Conservation (phyloP, 2,329 filamentous ascomycete genomes). For the Exserohilum turcica region DNA sequence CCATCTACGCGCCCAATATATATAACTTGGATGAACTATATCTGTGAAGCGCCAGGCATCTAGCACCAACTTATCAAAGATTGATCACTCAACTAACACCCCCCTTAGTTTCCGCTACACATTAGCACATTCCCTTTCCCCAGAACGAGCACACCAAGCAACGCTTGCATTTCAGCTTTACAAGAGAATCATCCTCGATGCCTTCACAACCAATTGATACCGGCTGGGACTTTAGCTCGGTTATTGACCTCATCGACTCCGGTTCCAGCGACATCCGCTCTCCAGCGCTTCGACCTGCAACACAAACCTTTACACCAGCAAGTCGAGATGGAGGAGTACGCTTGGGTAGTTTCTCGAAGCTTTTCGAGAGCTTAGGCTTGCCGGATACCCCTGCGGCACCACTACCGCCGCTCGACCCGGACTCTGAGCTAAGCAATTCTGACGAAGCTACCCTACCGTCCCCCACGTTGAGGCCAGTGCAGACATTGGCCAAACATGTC, state of each 20-base stretch:
- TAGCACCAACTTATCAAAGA: background rate
- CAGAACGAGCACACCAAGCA: constrained; percentile 3
- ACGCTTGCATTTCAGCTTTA: background rate
- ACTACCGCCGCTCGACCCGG: constrained; percentile 28
- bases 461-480: constrained; percentile 9
- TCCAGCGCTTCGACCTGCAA: constrained; percentile 19
- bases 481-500: background rate
- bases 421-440: constrained; percentile 48
- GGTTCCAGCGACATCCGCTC: constrained; percentile 29
- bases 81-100: constrained; percentile 17
- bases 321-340: constrained; percentile 23
- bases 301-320: constrained; percentile 11
- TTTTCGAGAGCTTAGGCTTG: constrained; percentile 53
- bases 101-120: constrained; percentile 17
- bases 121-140: constrained; percentile 19
- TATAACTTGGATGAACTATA: background rate
- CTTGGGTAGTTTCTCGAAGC: constrained; percentile 54
- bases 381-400: constrained; percentile 25
- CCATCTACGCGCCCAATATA: background rate
- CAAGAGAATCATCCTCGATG: constrained; percentile 26
- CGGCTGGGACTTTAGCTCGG: constrained; percentile 55
- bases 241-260: constrained; percentile 49
- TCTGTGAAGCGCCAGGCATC: background rate
- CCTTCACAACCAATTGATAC: constrained; percentile 43
- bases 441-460: constrained; percentile 48